Conservation (phyloP, 352 stramenopile genomes). For the Phytophthora citricola region DNA sequence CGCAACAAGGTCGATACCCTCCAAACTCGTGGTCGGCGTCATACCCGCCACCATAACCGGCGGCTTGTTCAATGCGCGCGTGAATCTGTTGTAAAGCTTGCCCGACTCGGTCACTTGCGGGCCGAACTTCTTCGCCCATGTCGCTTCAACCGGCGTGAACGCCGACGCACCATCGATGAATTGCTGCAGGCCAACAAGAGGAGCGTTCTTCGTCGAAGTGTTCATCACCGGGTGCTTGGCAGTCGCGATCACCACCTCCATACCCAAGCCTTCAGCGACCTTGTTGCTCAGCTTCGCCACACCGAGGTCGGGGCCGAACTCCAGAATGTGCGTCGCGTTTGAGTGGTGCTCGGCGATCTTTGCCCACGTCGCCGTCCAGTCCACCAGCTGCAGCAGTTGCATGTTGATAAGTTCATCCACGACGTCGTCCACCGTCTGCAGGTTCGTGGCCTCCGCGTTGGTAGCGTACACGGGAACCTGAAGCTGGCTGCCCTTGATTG, state of each 20-base stretch:
- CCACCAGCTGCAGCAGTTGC: conserved; percentile 67
- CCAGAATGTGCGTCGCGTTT: conserved; percentile 69
- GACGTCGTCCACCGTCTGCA: conserved; percentile 60
- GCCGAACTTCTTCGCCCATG: conserved; percentile 65
- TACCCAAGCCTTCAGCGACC: conserved; percentile 56
- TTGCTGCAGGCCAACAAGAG: conserved; percentile 47
- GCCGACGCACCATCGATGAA: conserved; percentile 41
- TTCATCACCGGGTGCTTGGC: conserved; percentile 44
- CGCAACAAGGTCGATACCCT: conserved; percentile 79
- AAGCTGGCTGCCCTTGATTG: conserved; percentile 52
- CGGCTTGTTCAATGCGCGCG: conserved; percentile 72
- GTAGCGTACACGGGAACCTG: conserved; percentile 77
- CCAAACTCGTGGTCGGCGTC: conserved; percentile 73
- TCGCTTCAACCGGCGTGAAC: conserved; percentile 16
- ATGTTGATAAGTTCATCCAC: conserved; percentile 60
- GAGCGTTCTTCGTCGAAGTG: conserved; percentile 29
- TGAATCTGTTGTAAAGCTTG: conserved; percentile 78
- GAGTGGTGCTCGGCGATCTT: conserved; percentile 45
- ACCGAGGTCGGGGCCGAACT: conserved; percentile 75
- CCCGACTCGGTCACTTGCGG: conserved; percentile 52
- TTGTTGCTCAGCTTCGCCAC: conserved; percentile 55
- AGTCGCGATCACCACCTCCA: conserved; percentile 60
- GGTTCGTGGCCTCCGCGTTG: conserved; percentile 50
- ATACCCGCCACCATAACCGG: conserved; percentile 88
- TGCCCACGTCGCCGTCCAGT: conserved; percentile 66